Evolutionary conservation across 2,329 filamentous ascomycete genomes (phyloP), one percentile per base, ranked within the genome.

Genomic region (Chaetomiaceae sp.): DNA sequence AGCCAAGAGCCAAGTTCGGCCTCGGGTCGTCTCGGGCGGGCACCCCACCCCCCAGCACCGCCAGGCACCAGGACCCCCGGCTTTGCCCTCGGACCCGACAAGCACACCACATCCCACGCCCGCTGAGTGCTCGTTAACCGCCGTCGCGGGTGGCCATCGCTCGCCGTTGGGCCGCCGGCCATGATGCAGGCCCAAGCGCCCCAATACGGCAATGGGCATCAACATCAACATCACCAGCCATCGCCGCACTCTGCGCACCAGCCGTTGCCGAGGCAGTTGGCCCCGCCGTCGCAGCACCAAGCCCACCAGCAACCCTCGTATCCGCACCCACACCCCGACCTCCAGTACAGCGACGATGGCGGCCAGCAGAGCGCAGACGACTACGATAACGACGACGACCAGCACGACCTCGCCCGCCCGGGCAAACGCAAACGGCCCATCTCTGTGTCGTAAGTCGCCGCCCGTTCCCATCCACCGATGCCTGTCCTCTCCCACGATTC

Each of bases 401-500:
- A 69, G 42, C 55, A 60, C 34, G 71, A 76, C 44, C 62, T 67
- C 19, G 65, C 65, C 25, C 71, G 70, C 46, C 69, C 65, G 54
- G 73, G 76, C 52, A 83, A 83, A 66, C 76, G 80, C 55, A 83
- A 82, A 65, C 73, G 80, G 52, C 77, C 78, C 53, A 73, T 81
- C 44, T 81, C 79, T 53, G 79, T 82, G 54, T 82, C 79, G 79
- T 82, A 73, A 61, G 73, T 73, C 42, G 37, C 55, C n/a, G 54
- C 25, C 25, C 25, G 5, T 27, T 27, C 25, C 25, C 25, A 5
- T 27, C 25, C 12, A 13, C 37, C 20, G 19, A 33, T 14, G 17
- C 25, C 25, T 23, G 6, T 20, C 19, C n/a, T n/a, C n/a, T n/a
- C 25, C 25, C 25, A 27, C 25, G 25, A 27, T 27, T 10, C 10